phyloP scores from a whole-genome alignment of 768 basidiomycete species.

The Astraeus odoratus region DNA sequence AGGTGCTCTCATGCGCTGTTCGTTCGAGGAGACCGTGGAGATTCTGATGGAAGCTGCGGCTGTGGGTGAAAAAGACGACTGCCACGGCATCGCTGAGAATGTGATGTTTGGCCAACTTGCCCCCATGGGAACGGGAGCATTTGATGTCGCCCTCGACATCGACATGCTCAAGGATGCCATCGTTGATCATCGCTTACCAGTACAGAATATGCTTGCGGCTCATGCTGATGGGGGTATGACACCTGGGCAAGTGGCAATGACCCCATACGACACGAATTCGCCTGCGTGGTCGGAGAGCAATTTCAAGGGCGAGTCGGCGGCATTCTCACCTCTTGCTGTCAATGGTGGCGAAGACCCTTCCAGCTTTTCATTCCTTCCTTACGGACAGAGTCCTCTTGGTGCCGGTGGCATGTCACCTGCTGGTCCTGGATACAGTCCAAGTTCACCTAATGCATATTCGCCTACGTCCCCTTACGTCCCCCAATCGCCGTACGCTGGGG shows the following conservation, averaged over 20 bases:
- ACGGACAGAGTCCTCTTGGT: conserved; percentile 80
- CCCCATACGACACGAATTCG: conserved; percentile 91
- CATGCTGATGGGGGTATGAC: conserved; percentile 87
- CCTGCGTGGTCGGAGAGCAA: conserved; percentile 73
- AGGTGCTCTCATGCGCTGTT: conserved; percentile 97
- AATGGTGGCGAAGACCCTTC: conserved; percentile 79
- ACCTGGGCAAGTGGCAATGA: conserved; percentile 88
- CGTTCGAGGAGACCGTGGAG: conserved; percentile 99
- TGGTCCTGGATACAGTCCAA: conserved; percentile 83
- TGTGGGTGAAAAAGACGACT: conserved; percentile 96
- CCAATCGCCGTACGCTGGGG: conserved; percentile 76
- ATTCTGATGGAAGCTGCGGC: conserved; percentile 99
- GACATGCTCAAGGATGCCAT: conserved; percentile 99
- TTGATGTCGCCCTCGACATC: conserved; percentile 93
- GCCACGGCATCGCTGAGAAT: conserved; percentile 97
- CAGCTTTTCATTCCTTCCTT: conserved; percentile 67
- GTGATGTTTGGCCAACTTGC: conserved; percentile 99
- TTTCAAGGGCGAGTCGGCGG: conserved; percentile 79
- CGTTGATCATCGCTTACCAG: conserved; percentile 89
- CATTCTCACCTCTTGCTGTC: conserved; percentile 92
- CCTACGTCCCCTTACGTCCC: conserved; percentile 88
- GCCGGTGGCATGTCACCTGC: conserved; percentile 87
- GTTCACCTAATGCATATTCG: conserved; percentile 84
- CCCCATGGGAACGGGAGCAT: conserved; percentile 98
- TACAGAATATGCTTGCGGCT: conserved; percentile 71